These are phyloP conservation scores for Alternaria incomplexa DNA, from an alignment of 2,329 filamentous ascomycete species.

Conservation along the genomic window DNA sequence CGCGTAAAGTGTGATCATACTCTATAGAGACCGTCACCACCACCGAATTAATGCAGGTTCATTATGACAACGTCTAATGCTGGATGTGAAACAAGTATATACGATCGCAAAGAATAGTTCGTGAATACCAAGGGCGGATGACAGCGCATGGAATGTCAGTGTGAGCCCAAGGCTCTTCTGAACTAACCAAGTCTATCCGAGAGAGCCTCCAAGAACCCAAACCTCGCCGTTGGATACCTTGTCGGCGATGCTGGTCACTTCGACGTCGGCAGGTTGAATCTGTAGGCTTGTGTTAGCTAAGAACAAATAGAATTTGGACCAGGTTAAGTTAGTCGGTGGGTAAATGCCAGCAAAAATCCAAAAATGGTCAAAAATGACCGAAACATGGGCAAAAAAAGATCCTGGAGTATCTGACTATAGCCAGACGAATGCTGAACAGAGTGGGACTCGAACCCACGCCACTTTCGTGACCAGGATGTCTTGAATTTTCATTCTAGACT, in stretches of 20 bases:
- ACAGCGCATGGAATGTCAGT: not conserved
- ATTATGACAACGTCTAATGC: not conserved
- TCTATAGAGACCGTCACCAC: too few species aligned
- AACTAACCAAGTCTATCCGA: constrained; percentile 46
- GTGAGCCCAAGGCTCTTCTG: fast-evolving
- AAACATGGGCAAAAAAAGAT: constrained; percentile 25
- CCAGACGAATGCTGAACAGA: constrained; percentile 48
- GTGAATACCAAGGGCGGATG: not conserved
- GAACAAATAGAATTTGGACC: not conserved
- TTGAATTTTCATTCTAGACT: too few species aligned
- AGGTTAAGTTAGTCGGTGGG: not conserved
- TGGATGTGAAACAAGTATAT: not conserved
- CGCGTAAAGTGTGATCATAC: too few species aligned
- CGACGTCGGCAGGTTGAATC: constrained; percentile 80
- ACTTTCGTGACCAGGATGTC: constrained; percentile 46
- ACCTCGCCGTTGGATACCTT: constrained; percentile 88
- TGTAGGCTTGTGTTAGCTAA: constrained; percentile 40
- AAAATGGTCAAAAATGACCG: not conserved
- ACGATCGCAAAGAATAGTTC: not conserved
- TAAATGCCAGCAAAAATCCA: not conserved
- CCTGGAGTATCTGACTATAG: constrained; percentile 27
- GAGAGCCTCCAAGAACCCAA: constrained; percentile 72
- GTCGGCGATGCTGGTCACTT: constrained; percentile 76
- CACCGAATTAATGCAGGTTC: too few species aligned
- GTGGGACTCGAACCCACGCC: constrained; percentile 51